Evolutionary conservation across 192 early-diverging fungal species (phyloP).

Genomic region (Linnemannia hyalina): DNA sequence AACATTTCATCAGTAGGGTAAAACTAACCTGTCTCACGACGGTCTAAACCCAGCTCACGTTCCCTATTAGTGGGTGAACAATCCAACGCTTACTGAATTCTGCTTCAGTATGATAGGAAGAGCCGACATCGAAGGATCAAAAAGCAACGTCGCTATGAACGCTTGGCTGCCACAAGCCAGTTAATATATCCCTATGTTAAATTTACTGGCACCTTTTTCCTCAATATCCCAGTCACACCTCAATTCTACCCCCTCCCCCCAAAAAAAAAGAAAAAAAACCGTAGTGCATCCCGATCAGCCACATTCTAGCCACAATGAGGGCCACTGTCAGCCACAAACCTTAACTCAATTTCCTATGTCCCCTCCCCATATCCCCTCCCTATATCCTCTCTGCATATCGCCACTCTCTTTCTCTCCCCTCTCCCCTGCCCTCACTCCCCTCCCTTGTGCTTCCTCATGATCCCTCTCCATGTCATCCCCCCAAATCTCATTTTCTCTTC

Average conservation of each 20-base stretch:
- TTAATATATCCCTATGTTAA: slow-evolving; percentile 39
- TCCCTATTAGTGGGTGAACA: slow-evolving; percentile 92
- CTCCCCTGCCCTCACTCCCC: not conserved
- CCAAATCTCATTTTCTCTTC: not conserved
- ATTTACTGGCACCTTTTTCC: too few species aligned
- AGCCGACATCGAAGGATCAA: slow-evolving; percentile 74
- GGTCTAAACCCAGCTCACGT: slow-evolving; percentile 95
- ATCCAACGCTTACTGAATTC: slow-evolving; percentile 89
- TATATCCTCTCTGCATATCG: too few species aligned
- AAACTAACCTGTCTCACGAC: slow-evolving; percentile 96
- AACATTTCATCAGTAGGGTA: slow-evolving; percentile 88
- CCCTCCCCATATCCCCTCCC: too few species aligned
- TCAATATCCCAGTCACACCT: too few species aligned
- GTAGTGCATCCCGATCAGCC: too few species aligned
- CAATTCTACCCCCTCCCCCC: too few species aligned
- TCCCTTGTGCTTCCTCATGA: not conserved
- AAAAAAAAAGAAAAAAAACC: too few species aligned
- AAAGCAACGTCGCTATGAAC: slow-evolving; percentile 86
- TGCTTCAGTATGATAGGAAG: slow-evolving; percentile 80
- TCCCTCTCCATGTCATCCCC: not conserved
- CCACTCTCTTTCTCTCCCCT: too few species aligned
- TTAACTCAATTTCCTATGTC: too few species aligned
- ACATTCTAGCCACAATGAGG: too few species aligned
- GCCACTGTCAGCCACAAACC: too few species aligned
- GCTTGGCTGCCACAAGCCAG: slow-evolving; percentile 82